Conservation (phyloP, 352 stramenopile genomes). For the Globisporangium orthogonon region DNA sequence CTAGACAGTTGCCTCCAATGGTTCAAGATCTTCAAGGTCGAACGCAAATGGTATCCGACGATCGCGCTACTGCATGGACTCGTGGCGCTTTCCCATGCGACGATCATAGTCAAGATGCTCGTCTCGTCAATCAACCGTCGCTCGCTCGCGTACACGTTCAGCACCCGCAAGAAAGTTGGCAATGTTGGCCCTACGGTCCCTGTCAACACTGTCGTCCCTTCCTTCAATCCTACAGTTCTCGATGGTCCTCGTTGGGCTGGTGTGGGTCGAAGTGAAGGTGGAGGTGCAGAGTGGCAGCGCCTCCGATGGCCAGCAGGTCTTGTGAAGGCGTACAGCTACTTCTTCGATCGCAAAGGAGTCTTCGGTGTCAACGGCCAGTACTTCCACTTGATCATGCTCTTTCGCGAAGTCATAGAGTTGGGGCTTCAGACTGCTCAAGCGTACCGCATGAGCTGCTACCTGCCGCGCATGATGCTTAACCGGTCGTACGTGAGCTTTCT, state of each 20-base stretch:
- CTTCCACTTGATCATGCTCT: constrained; percentile 8
- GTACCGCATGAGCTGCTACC: constrained; percentile 15
- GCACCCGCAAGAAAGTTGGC: not conserved
- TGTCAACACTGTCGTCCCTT: not conserved
- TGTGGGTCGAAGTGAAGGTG: not conserved
- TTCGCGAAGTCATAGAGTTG: constrained; percentile 17
- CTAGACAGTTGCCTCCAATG: constrained; percentile 1
- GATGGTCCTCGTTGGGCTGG: not conserved
- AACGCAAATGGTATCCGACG: not conserved
- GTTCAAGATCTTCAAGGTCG: constrained; percentile 1
- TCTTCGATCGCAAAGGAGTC: constrained; percentile 3
- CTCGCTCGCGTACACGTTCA: constrained; percentile 1
- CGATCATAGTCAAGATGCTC: constrained; percentile 6
- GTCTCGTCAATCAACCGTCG: not conserved
- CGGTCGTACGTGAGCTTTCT: constrained; percentile 9
- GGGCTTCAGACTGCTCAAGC: constrained; percentile 21
- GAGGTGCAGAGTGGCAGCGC: not conserved
- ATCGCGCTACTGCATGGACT: not conserved
- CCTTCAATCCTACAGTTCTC: not conserved
- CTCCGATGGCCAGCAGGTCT: not conserved
- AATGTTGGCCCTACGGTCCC: too few species aligned
- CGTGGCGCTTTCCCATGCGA: not conserved
- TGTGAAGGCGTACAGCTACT: too few species aligned
- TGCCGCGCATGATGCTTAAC: constrained; percentile 12
- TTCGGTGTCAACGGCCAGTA: constrained; percentile 16